Evolutionary conservation across 2,329 filamentous ascomycete species (phyloP).

Genomic region (Huntiella savannae): DNA sequence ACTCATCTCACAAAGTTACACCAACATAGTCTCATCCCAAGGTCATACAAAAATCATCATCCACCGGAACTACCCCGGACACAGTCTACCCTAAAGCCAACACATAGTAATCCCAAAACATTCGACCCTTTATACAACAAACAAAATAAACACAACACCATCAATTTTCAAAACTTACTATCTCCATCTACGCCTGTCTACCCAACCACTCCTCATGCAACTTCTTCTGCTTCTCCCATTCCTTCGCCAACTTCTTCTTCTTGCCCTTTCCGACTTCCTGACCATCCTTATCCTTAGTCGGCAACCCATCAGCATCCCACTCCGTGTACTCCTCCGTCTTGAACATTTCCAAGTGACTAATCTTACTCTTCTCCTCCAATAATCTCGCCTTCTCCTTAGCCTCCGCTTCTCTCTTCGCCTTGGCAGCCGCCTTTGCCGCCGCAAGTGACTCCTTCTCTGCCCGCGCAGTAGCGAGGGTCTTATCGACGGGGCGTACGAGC

Average conservation of each 20-base stretch:
- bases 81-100: no score
- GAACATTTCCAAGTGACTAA: constrained; percentile 37
- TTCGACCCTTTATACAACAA: no score
- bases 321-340: constrained; percentile 43
- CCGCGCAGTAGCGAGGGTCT: constrained; percentile 34
- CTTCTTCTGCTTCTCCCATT: constrained; percentile 84
- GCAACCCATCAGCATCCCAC: constrained; percentile 71
- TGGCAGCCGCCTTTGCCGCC: constrained; percentile 34
- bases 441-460: constrained; percentile 40
- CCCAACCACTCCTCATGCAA: constrained; percentile 42
- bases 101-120: no score
- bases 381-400: constrained; percentile 29
- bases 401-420: constrained; percentile 28
- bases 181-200: constrained; percentile 4
- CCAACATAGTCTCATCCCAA: no score
- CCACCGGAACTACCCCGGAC: no score
- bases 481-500: constrained; percentile 48
- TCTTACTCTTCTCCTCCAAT: constrained; percentile 31
- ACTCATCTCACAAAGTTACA: no score
- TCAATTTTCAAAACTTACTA: not conserved
- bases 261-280: constrained; percentile 64
- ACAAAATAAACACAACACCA: no score
- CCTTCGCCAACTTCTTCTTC: constrained; percentile 68
- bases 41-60: no score
- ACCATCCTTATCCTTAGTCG: constrained; percentile 57